Conservation (phyloP, 345 rosid species). For the Gossypium bickii region DNA sequence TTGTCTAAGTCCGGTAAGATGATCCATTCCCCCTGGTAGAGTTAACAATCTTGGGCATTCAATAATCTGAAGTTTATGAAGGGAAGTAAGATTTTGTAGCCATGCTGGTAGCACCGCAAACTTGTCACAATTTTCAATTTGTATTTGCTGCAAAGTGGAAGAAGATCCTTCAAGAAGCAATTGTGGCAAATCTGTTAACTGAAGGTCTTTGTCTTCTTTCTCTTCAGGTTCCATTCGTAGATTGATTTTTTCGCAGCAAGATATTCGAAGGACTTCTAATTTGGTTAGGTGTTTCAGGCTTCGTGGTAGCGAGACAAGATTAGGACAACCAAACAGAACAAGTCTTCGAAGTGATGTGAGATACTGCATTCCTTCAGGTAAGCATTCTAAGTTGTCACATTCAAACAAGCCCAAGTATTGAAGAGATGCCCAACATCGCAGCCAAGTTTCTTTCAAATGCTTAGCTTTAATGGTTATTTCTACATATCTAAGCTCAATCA, state of each 20-base stretch:
- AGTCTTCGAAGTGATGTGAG: slow-evolving; percentile 3
- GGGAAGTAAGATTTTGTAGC: not conserved
- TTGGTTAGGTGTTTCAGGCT: not conserved
- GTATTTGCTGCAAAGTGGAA: not conserved
- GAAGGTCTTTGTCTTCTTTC: not conserved
- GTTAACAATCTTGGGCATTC: not conserved
- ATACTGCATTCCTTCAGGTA: not conserved
- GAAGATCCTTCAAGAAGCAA: slow-evolving; percentile 1
- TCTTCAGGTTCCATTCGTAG: not conserved
- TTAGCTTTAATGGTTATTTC: not conserved
- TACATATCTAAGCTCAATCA: not conserved
- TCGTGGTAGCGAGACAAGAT: not conserved
- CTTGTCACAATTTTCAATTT: not conserved
- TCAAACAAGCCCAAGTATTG: not conserved
- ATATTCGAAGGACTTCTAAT: not conserved
- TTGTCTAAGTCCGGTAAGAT: not conserved
- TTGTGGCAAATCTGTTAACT: not conserved
- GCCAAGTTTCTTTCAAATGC: not conserved
- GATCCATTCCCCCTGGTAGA: not conserved
- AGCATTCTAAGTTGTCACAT: not conserved
- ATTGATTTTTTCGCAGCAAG: not conserved
- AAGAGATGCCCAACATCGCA: not conserved
- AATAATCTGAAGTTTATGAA: not conserved
- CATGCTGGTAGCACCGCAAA: not conserved
- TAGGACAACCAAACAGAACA: not conserved